Evolutionary conservation across 2,329 filamentous ascomycete genomes (phyloP).

Genomic region (Pseudopyrenochaeta lycopersici): DNA sequence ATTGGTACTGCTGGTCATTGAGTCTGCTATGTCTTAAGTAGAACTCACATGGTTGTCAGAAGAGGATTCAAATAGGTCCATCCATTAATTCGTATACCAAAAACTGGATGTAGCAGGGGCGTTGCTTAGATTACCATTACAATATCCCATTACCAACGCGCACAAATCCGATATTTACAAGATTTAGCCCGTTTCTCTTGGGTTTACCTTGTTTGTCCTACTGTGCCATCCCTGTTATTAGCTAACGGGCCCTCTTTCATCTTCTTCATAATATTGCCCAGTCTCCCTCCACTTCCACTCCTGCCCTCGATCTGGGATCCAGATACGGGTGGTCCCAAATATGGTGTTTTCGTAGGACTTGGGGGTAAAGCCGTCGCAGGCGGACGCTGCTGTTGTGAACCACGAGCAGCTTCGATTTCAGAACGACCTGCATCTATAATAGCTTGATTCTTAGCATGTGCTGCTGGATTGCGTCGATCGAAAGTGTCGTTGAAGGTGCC

Average conservation of each 20-base stretch:
- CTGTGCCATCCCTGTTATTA: slow-evolving; percentile 16
- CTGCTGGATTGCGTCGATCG: slow-evolving; percentile 39
- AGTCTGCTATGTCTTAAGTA: too few species aligned
- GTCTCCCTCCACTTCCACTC: slow-evolving; percentile 28
- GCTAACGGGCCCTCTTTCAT: slow-evolving; percentile 40
- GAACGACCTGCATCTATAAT: slow-evolving; percentile 40
- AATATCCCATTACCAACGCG: background rate
- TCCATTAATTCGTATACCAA: too few species aligned
- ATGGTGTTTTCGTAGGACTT: slow-evolving; percentile 20
- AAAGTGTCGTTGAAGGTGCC: slow-evolving; percentile 45
- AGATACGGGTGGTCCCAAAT: slow-evolving; percentile 30
- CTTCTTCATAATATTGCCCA: slow-evolving; percentile 47
- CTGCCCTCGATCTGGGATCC: slow-evolving; percentile 34
- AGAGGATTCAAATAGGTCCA: too few species aligned
- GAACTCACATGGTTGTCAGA: too few species aligned
- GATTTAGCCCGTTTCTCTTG: too few species aligned
- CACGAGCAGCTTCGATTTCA: slow-evolving; percentile 39
- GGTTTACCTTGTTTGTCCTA: background rate
- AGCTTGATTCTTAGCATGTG: slow-evolving; percentile 45
- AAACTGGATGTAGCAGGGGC: too few species aligned
- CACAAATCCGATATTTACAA: background rate
- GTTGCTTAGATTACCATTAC: background rate
- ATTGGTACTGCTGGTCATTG: too few species aligned
- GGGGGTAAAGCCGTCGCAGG: slow-evolving; percentile 17
- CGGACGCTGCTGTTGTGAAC: slow-evolving; percentile 10